phyloP scores from a whole-genome alignment of 805 yeast genomes.

The Yamadazyma olivae region DNA sequence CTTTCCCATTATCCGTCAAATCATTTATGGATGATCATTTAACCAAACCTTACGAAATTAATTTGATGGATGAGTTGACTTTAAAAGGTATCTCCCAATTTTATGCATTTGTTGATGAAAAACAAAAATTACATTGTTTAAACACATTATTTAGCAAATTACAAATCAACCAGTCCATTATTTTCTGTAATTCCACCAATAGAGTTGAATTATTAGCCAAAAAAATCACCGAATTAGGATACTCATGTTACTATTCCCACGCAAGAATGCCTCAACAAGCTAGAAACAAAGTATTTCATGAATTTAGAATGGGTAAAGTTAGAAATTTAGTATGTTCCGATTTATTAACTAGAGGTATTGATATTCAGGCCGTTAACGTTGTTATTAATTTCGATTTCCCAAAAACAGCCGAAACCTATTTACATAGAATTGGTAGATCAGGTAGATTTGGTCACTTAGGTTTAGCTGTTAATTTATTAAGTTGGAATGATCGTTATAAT shows the following conservation, averaged over 20 bases:
- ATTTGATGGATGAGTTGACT: slow-evolving; percentile 96
- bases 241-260: slow-evolving; percentile 94
- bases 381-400: slow-evolving; percentile 99
- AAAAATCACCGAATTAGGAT: slow-evolving; percentile 93
- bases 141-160: slow-evolving; percentile 92
- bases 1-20: slow-evolving; percentile 93
- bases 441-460: slow-evolving; percentile 99
- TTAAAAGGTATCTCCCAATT: slow-evolving; percentile 95
- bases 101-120: slow-evolving; percentile 97
- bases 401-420: slow-evolving; percentile 93
- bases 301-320: slow-evolving; percentile 96
- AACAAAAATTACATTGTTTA: slow-evolving; percentile 91
- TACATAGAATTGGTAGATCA: slow-evolving; percentile 98
- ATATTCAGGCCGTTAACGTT: slow-evolving; percentile 97
- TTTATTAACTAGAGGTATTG: slow-evolving; percentile 95
- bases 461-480: slow-evolving; percentile 92
- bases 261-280: slow-evolving; percentile 97
- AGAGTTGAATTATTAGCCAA: slow-evolving; percentile 95
- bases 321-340: slow-evolving; percentile 97
- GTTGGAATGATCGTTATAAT: slow-evolving; percentile 94
- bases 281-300: slow-evolving; percentile 97
- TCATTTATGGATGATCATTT: slow-evolving; percentile 88
- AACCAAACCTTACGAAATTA: slow-evolving; percentile 90
- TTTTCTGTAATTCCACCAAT: slow-evolving; percentile 94
- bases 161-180: slow-evolving; percentile 94